Percentiles rank a stretch among this genome's conserved stretches.
These are phyloP conservation scores for Ogataea pignaliae DNA, from an alignment of 805 yeast genomes.

Conservation along the genomic window DNA sequence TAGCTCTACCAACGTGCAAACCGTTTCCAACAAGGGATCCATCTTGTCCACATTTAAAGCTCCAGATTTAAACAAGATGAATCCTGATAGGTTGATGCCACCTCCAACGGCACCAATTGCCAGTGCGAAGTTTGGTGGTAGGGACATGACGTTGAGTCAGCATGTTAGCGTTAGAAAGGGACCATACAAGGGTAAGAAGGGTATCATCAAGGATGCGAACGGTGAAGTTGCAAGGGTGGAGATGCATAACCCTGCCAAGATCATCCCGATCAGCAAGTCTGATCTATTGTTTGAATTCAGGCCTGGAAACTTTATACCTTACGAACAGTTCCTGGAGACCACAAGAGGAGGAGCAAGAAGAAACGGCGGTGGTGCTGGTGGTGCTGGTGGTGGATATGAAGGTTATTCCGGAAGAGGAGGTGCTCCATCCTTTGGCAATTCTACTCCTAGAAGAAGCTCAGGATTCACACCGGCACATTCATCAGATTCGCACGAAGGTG, in stretches of 20 bases:
- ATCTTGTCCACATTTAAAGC: conserved; percentile 48
- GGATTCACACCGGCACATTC: conserved; percentile 1
- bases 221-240: conserved; percentile 91
- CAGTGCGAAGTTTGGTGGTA: conserved; percentile 55
- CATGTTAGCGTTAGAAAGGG: conserved; percentile 83
- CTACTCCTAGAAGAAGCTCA: background rate
- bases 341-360: conserved; percentile 33
- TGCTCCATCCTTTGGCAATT: background rate
- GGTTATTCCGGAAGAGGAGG: conserved; percentile 25
- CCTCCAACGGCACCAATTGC: conserved; percentile 55
- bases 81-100: conserved; percentile 66
- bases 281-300: conserved; percentile 68
- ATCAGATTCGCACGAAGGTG: conserved; percentile 17
- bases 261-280: conserved; percentile 75
- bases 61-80: conserved; percentile 78
- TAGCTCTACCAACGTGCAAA: conserved; percentile 68
- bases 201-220: conserved; percentile 89
- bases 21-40: conserved; percentile 78
- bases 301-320: conserved; percentile 68
- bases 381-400: conserved; percentile 15
- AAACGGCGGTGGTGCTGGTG: conserved; percentile 12
- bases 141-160: conserved; percentile 78
- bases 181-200: conserved; percentile 93
- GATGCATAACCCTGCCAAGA: conserved; percentile 87
- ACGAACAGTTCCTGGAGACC: conserved; percentile 64